Percentiles rank a stretch among this genome's conserved stretches.
phyloP scores from a whole-genome alignment of 306 rosid genomes.

The Glycine latifolia region DNA sequence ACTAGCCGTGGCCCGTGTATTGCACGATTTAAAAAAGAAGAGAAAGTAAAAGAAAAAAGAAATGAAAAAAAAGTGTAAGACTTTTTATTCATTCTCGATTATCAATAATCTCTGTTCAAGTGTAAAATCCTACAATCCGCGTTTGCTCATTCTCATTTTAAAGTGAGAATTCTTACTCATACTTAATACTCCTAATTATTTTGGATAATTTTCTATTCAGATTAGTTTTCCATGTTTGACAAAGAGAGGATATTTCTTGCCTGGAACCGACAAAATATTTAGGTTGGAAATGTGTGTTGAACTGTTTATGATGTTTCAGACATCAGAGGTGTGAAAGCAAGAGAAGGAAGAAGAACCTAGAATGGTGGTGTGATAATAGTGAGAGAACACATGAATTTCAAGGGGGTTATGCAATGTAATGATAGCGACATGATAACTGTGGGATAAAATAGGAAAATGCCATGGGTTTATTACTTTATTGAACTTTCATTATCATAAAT shows the following conservation, averaged over 20 bases:
- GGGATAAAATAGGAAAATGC: constrained; percentile 7
- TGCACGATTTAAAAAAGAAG: too few relatives aligned
- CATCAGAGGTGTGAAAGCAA: background rate
- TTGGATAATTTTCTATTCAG: too few relatives aligned
- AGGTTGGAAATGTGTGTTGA: background rate
- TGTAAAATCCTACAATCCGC: too few relatives aligned
- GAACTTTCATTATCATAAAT: background rate
- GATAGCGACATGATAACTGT: constrained; percentile 9
- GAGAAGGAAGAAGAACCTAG: background rate
- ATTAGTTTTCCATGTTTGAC: background rate
- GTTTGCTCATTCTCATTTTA: too few relatives aligned
- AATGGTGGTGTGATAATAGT: background rate
- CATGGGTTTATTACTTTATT: background rate
- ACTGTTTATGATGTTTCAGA: background rate
- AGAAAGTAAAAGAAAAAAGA: too few relatives aligned
- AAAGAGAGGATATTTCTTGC: background rate
- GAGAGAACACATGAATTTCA: constrained; percentile 5
- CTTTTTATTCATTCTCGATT: too few relatives aligned
- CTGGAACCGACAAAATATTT: background rate
- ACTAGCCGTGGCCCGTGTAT: too few relatives aligned
- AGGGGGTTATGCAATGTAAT: background rate
- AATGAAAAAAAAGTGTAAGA: too few relatives aligned
- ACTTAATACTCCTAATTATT: too few relatives aligned
- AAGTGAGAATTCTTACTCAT: too few relatives aligned
- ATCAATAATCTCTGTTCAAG: too few relatives aligned